phyloP scores from a whole-genome alignment of 345 rosid genomes.

The Camelina laxa region DNA sequence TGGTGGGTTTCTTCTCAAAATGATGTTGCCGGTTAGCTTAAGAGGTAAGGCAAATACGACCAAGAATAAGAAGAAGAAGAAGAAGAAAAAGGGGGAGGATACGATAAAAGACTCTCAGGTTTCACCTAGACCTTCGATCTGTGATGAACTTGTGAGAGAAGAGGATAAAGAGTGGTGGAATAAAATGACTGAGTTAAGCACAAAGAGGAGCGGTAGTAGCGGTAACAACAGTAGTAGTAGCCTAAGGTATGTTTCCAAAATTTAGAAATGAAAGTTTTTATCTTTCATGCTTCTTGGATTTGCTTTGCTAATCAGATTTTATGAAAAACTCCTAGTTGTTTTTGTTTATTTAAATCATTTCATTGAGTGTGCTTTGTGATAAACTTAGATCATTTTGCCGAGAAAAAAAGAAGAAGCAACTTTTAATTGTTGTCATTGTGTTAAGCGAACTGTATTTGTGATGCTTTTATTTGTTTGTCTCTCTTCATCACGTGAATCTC shows the following conservation, averaged over 20 bases:
- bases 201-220: conserved; percentile 56
- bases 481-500: conserved; percentile 12
- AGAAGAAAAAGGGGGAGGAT: conserved; percentile 38
- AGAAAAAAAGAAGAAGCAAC: not conserved
- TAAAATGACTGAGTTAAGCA: conserved; percentile 48
- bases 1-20: conserved; percentile 71
- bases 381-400: not conserved
- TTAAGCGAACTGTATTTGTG: not conserved
- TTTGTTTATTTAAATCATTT: not conserved
- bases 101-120: conserved; percentile 34
- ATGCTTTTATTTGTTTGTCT: not conserved
- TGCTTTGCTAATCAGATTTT: conserved; percentile 18
- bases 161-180: conserved; percentile 79
- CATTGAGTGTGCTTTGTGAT: conserved; percentile 5
- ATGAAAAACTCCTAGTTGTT: not conserved
- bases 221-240: conserved; percentile 49
- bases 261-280: conserved; percentile 8
- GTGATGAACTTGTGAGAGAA: conserved; percentile 47
- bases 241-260: conserved; percentile 46
- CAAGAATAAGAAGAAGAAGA: conserved; percentile 27
- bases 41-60: conserved; percentile 44
- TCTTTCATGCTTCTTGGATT: conserved; percentile 15
- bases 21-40: conserved; percentile 66
- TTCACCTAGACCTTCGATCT: conserved; percentile 55
- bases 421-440: not conserved